phyloP scores from a whole-genome alignment of 257 asterid species.

The Fraxinus quadrangulata region DNA sequence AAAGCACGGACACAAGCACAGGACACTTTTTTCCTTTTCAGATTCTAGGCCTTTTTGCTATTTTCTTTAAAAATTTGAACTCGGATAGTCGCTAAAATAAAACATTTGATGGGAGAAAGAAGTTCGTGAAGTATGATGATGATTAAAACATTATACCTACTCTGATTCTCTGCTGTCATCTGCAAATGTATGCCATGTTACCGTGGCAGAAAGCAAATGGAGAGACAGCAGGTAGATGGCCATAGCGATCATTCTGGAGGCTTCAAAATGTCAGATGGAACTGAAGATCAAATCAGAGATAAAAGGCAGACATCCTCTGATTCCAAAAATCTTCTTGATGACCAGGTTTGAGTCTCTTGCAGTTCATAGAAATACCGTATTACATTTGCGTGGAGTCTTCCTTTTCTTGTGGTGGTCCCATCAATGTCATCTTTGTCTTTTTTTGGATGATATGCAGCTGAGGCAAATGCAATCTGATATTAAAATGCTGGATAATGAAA shows the following conservation, averaged over 20 bases:
- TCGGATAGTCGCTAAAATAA: not conserved
- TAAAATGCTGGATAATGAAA: constrained; percentile 58
- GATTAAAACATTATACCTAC: not conserved
- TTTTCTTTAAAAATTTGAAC: not conserved
- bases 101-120: not conserved
- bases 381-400: constrained; percentile 7
- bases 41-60: not conserved
- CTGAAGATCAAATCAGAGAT: constrained; percentile 55
- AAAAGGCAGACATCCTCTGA: constrained; percentile 49
- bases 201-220: constrained; percentile 53
- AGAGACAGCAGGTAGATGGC: constrained; percentile 52
- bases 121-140: not conserved
- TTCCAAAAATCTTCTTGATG: constrained; percentile 50
- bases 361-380: constrained; percentile 15
- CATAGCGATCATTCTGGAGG: constrained; percentile 64
- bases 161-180: constrained; percentile 22
- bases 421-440: constrained; percentile 24
- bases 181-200: constrained; percentile 28
- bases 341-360: constrained; percentile 48
- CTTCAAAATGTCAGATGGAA: constrained; percentile 55
- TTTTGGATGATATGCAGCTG: constrained; percentile 50
- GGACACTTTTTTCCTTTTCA: constrained; percentile 8
- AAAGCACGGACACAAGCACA: not conserved
- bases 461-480: constrained; percentile 65
- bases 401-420: constrained; percentile 14